phyloP scores from a whole-genome alignment of 1,284 basidiomycete species.

The Malassezia caprae region DNA sequence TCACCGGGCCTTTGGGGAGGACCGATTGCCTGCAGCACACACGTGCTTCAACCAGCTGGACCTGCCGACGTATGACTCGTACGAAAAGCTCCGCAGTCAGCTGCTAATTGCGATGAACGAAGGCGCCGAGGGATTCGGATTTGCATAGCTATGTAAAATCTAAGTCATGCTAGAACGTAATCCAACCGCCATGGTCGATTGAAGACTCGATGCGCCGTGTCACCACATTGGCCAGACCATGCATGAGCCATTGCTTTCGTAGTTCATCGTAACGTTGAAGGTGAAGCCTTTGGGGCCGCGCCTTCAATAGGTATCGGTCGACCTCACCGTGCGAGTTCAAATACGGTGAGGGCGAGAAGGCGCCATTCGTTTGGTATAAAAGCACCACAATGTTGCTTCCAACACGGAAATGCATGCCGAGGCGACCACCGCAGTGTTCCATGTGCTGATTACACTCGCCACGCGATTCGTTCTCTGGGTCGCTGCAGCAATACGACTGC shows the following conservation, averaged over 20 bases:
- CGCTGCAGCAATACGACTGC: constrained; percentile 83
- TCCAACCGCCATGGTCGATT: constrained; percentile 85
- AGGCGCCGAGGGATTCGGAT: constrained; percentile 47
- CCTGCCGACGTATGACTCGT: constrained; percentile 46
- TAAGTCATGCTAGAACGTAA: constrained; percentile 57
- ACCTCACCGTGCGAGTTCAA: constrained; percentile 89
- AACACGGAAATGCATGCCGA: constrained; percentile 82
- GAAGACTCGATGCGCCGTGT: constrained; percentile 68
- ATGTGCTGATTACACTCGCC: constrained; percentile 90
- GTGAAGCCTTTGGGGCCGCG: constrained; percentile 78
- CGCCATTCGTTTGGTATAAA: constrained; percentile 76
- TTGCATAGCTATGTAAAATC: constrained; percentile 23
- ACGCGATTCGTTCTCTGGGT: constrained; percentile 55
- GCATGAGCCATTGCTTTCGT: constrained; percentile 75
- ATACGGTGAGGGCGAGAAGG: constrained; percentile 80
- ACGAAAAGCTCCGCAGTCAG: constrained; percentile 30
- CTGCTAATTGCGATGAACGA: constrained; percentile 44
- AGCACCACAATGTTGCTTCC: constrained; percentile 88
- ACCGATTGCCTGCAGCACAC: constrained; percentile 77
- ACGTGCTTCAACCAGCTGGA: constrained; percentile 58
- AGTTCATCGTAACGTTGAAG: constrained; percentile 81
- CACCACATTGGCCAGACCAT: constrained; percentile 79
- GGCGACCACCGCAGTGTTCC: constrained; percentile 79
- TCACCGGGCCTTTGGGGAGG: constrained; percentile 79
- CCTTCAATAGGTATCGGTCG: constrained; percentile 79